Base-by-base conservation (phyloP, 2,329 filamentous ascomycete species). In the Aspergillus ruber region DNA sequence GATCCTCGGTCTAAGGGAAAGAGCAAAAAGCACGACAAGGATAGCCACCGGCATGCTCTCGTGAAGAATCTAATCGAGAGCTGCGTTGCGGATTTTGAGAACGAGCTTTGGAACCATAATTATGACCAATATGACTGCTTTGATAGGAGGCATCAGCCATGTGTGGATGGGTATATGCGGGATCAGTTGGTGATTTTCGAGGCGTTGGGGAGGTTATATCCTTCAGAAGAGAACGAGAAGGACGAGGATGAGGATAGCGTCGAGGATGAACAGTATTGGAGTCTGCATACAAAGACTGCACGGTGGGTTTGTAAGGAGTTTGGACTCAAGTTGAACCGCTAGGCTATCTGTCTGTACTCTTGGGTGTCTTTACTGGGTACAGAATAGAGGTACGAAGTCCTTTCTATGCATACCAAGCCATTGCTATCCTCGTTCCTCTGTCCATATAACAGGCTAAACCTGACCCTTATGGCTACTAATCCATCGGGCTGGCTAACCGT, bases 181-280 rank as follows among this genome's bases (percentile, higher is more conserved):
- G 80, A 83, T 59, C 81, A 83, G 56, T 53, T 83, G 20, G 75
- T 82, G 1, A 70, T 83, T 1, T 83, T 81, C 48, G 78, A 82
- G 56, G 77, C 77, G 13, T 61, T 84, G 15, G 77, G 78, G 3
- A 54, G 64, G 60, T 57, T 15, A 33, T 35, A 9, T 35, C 33
- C n/a, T 13, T 32, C 23, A 10, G 58, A 17, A 6, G 23, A 43
- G 20, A 45, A 42, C 21, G 49, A 49, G 17, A 55, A 20, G 35
- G 32, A 48, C 18, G 56, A 55, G 50, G 6, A 55, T 47, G 48
- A 50, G 36, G 7, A 21, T 18, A n/a, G 25, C 41, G n/a, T 35
- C 6, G 62, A 64, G 47, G 60, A 63, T 41, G 55, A 60, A 39
- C 50, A 52, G 45, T 60, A 62, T 45, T 64, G 60, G 62, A 71